Percentiles rank a stretch among this genome's conserved stretches.
Conservation (phyloP, 2,329 filamentous ascomycete species). For the Trichoderma guizhouense region DNA sequence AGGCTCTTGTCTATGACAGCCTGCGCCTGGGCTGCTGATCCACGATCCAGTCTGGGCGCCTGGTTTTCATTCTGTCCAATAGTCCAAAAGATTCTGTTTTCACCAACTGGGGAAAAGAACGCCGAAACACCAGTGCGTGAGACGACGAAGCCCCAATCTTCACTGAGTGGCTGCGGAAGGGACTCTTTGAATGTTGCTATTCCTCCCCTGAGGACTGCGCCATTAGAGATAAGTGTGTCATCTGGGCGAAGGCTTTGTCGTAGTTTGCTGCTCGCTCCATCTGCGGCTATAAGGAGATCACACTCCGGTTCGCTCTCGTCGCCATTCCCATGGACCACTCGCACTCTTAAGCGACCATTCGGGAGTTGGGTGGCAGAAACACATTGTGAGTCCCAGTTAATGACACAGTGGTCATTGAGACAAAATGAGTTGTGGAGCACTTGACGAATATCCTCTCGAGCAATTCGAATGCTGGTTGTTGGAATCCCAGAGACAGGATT, state of each 20-base stretch:
- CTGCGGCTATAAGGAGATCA: constrained; percentile 44
- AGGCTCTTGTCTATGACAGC: neutral
- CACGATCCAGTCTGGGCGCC: neutral
- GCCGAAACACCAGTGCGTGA: constrained; percentile 39
- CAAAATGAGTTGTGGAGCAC: constrained; percentile 31
- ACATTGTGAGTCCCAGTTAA: constrained; percentile 31
- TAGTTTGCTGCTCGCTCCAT: constrained; percentile 43
- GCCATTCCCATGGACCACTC: constrained; percentile 3
- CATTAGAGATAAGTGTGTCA: constrained; percentile 39
- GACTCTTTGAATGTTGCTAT: constrained; percentile 34
- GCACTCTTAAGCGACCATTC: constrained; percentile 26
- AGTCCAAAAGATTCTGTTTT: constrained; percentile 40
- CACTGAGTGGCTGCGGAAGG: constrained; percentile 32
- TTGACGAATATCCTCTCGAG: constrained; percentile 34
- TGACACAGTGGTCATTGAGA: constrained; percentile 16
- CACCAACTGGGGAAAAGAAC: constrained; percentile 45
- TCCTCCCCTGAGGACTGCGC: constrained; percentile 39
- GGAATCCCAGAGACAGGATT: constrained; percentile 35
- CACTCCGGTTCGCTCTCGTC: constrained; percentile 26
- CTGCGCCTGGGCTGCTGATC: neutral
- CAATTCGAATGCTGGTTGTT: constrained; percentile 36
- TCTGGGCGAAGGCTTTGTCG: constrained; percentile 37
- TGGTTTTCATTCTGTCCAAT: constrained; percentile 32
- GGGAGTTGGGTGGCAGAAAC: constrained; percentile 24
- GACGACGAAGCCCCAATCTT: constrained; percentile 41